Conservation (phyloP, 1,284 basidiomycete genomes). For the Megacollybia platyphylla region DNA sequence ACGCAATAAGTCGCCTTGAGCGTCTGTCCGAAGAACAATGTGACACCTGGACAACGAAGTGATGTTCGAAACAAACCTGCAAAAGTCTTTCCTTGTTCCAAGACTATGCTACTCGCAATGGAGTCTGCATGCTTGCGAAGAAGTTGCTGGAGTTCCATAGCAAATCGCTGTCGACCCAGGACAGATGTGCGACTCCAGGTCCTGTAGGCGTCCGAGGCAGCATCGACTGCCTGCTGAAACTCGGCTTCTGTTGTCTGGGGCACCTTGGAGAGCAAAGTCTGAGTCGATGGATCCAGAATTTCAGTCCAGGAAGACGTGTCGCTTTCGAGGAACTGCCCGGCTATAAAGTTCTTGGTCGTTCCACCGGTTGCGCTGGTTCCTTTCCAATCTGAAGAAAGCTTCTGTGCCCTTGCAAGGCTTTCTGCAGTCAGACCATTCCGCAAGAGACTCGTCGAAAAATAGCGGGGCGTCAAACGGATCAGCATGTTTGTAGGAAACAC, state of each 20-base stretch:
- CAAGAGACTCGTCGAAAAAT: too few species aligned
- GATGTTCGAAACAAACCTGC: constrained; percentile 31
- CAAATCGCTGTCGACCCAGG: constrained; percentile 80
- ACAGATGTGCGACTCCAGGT: constrained; percentile 84
- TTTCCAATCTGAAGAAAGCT: constrained; percentile 65
- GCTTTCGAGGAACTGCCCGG: constrained; percentile 80
- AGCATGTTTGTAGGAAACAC: too few species aligned
- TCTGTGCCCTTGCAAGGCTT: constrained; percentile 34
- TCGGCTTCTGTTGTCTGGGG: constrained; percentile 81
- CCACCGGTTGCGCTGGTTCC: constrained; percentile 77
- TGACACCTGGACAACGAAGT: not conserved
- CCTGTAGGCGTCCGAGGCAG: constrained; percentile 82
- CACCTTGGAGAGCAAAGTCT: constrained; percentile 78
- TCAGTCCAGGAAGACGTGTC: constrained; percentile 71
- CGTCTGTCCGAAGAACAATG: constrained; percentile 37
- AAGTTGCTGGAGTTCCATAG: constrained; percentile 75
- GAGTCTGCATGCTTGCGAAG: constrained; percentile 70
- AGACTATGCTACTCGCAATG: constrained; percentile 66
- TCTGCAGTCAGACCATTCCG: too few species aligned
- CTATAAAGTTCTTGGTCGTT: constrained; percentile 83
- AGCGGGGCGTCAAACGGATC: too few species aligned
- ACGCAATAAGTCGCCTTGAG: constrained; percentile 88
- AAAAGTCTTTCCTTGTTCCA: constrained; percentile 88
- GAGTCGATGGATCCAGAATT: constrained; percentile 86
- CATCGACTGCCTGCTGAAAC: constrained; percentile 78